These are phyloP conservation scores for Plicaturopsis crispa DNA, from an alignment of 768 basidiomycete species.

Conservation along the genomic window DNA sequence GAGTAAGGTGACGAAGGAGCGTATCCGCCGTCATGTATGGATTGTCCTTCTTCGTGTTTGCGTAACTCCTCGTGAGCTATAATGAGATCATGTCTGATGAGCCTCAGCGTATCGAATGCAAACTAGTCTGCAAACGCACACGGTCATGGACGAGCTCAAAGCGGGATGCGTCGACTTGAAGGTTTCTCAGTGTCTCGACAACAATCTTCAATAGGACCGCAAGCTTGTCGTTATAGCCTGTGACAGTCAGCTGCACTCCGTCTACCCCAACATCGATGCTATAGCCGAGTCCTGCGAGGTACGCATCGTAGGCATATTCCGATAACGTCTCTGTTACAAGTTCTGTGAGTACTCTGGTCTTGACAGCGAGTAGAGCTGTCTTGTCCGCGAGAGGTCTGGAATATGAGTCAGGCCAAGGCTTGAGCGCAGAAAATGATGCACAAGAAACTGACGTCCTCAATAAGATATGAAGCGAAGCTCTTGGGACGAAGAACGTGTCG, in stretches of 20 bases:
- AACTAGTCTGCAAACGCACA: conserved; percentile 24
- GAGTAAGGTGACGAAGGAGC: no score
- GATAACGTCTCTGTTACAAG: conserved; percentile 42
- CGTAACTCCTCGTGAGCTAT: conserved; percentile 28
- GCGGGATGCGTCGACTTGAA: conserved; percentile 30
- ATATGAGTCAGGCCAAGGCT: no score
- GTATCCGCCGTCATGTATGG: conserved; percentile 21
- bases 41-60: conserved; percentile 35
- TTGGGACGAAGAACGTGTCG: conserved; percentile 51
- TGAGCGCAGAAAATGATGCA: no score
- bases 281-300: conserved; percentile 41
- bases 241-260: conserved; percentile 30
- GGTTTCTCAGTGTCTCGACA: conserved; percentile 28
- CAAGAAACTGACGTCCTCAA: conserved; percentile 24
- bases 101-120: neutral
- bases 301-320: conserved; percentile 45
- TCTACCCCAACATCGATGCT: conserved; percentile 20
- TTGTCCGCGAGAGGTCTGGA: no score
- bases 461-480: no score
- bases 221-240: conserved; percentile 49
- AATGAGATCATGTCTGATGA: neutral
- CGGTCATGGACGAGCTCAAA: conserved; percentile 38
- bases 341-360: no score
- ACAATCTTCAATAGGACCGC: conserved; percentile 34
- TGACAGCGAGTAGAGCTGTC: no score